Evolutionary conservation across 1,139 yeast species (phyloP).

Genomic region (Geotrichum histeridarum): DNA sequence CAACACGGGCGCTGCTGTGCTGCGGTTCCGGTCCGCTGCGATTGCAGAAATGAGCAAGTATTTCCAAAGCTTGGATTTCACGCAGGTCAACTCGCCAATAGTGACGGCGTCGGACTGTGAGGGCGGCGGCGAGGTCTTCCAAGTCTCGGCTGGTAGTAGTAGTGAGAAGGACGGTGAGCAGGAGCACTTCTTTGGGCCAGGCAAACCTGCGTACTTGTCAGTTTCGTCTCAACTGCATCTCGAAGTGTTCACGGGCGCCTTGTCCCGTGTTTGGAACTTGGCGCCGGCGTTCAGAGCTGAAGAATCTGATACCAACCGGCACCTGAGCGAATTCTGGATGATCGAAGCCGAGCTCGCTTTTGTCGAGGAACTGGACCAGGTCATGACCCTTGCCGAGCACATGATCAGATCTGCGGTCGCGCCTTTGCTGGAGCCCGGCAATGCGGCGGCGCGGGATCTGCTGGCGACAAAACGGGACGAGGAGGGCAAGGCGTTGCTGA

Average conservation of each 20-base stretch:
- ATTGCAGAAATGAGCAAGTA: constrained; percentile 53
- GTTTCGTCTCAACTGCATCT: constrained; percentile 91
- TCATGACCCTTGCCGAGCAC: constrained; percentile 61
- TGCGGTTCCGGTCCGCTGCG: constrained; percentile 67
- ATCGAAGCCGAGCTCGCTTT: constrained; percentile 85
- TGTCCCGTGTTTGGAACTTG: constrained; percentile 80
- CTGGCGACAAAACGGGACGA: constrained; percentile 36
- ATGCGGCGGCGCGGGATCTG: constrained; percentile 38
- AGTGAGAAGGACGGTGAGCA: constrained; percentile 23
- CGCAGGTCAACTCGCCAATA: constrained; percentile 79
- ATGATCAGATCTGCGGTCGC: constrained; percentile 58
- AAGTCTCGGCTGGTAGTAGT: constrained; percentile 37
- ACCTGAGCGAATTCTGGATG: constrained; percentile 96
- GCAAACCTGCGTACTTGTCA: constrained; percentile 59
- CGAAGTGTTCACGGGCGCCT: constrained; percentile 71
- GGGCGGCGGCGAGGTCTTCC: constrained; percentile 92
- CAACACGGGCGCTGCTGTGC: constrained; percentile 54
- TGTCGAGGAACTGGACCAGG: constrained; percentile 50
- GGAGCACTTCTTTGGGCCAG: constrained; percentile 54
- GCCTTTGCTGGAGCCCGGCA: constrained; percentile 36
- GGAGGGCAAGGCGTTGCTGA: constrained; percentile 41
- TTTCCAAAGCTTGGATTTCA: constrained; percentile 51
- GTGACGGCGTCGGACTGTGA: constrained; percentile 91
- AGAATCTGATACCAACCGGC: constrained; percentile 83
- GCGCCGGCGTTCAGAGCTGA: constrained; percentile 96